phyloP scores from a whole-genome alignment of 1,284 basidiomycete genomes.

The Peniophora sp. region DNA sequence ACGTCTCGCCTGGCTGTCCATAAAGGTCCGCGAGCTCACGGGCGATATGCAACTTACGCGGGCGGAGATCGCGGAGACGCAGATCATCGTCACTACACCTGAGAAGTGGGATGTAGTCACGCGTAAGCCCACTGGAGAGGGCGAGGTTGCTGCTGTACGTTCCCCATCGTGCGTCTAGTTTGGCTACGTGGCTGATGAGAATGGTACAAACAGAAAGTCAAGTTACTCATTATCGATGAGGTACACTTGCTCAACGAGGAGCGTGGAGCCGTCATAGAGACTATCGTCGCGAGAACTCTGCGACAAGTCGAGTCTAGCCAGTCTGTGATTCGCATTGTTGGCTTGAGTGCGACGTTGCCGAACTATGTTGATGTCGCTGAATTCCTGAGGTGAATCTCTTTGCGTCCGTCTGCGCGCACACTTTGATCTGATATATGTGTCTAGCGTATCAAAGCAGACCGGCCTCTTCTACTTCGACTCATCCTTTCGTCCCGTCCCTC shows the following conservation, averaged over 20 bases:
- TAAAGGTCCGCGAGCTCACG: slow-evolving; percentile 89
- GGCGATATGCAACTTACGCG: slow-evolving; percentile 98
- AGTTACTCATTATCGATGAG: slow-evolving; percentile 96
- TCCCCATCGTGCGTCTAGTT: not conserved
- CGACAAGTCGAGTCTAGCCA: slow-evolving; percentile 97
- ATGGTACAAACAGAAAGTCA: slow-evolving; percentile 65
- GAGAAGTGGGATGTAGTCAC: slow-evolving; percentile 99
- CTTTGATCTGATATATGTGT: slow-evolving; percentile 2
- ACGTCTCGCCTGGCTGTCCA: slow-evolving; percentile 84
- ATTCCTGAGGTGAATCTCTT: slow-evolving; percentile 68
- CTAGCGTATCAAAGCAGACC: slow-evolving; percentile 78
- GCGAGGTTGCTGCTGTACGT: slow-evolving; percentile 84
- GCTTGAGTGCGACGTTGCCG: slow-evolving; percentile 95
- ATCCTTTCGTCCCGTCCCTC: slow-evolving; percentile 93
- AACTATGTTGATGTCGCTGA: slow-evolving; percentile 98
- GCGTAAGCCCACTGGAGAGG: slow-evolving; percentile 93
- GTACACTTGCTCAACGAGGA: slow-evolving; percentile 98
- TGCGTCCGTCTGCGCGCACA: not conserved
- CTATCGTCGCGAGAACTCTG: slow-evolving; percentile 93
- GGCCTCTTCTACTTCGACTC: slow-evolving; percentile 99
- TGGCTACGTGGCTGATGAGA: no score
- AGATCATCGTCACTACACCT: slow-evolving; percentile 98
- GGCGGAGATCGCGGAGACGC: slow-evolving; percentile 90
- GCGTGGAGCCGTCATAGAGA: slow-evolving; percentile 96
- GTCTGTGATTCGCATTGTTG: slow-evolving; percentile 96